phyloP scores from a whole-genome alignment of 108 stramenopile species.

The Fragilaria crotonensis region DNA sequence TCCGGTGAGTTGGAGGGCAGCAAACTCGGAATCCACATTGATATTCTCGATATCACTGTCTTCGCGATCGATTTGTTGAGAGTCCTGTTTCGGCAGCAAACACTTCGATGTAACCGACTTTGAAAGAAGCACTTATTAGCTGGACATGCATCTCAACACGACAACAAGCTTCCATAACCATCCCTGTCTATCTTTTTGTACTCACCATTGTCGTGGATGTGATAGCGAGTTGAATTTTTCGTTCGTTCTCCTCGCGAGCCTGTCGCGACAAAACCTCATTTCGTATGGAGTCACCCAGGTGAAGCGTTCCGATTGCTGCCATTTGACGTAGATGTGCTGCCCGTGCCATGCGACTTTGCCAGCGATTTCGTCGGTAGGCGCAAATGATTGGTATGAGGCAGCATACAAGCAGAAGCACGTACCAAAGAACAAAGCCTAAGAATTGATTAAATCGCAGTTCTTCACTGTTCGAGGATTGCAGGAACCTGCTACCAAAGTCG shows the following conservation, averaged over 20 bases:
- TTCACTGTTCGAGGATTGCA: not conserved
- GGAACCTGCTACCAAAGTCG: not conserved
- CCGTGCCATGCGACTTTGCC: constrained; percentile 11
- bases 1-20: not conserved
- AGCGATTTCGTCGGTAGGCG: constrained; percentile 45
- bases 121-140: no score
- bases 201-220: not conserved
- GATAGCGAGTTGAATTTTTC: not conserved
- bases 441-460: constrained; percentile 33
- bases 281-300: not conserved
- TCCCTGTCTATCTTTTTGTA: not conserved
- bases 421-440: constrained; percentile 63
- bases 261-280: not conserved
- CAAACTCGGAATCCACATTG: not conserved
- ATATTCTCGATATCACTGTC: no score
- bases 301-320: not conserved
- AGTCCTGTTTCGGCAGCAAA: no score
- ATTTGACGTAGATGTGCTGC: not conserved
- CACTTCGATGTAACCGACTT: no score
- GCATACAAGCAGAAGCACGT: constrained; percentile 53
- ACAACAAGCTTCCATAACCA: no score
- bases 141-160: no score
- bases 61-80: no score
- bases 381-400: constrained; percentile 62
- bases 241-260: not conserved